Percentiles rank a stretch among this genome's conserved stretches.
These are phyloP conservation scores for Metschnikowia koreensis DNA, from an alignment of 805 yeast species.

Conservation along the genomic window DNA sequence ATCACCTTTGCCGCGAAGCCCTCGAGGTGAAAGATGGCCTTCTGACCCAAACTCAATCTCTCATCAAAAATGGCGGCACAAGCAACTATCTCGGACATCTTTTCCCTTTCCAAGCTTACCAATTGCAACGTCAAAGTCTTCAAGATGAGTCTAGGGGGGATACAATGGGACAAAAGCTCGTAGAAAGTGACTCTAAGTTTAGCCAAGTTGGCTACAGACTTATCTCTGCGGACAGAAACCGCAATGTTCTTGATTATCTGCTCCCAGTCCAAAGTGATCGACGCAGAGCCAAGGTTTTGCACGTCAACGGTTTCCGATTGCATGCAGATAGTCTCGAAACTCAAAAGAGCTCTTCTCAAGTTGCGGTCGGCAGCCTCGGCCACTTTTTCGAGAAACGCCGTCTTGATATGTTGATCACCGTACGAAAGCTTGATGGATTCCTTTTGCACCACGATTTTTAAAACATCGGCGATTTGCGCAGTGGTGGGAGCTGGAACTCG, in stretches of 20 bases:
- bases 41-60: conserved; percentile 78
- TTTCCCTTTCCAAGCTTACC: conserved; percentile 27
- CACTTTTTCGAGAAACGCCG: conserved; percentile 46
- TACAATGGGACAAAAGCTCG: conserved; percentile 88
- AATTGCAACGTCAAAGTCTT: conserved; percentile 53
- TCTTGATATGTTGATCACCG: conserved; percentile 33
- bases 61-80: conserved; percentile 76
- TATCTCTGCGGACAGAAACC: conserved; percentile 52
- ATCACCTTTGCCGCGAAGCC: conserved; percentile 88
- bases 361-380: conserved; percentile 64
- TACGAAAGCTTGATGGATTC: conserved; percentile 51
- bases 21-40: conserved; percentile 91
- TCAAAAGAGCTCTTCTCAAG: conserved; percentile 70
- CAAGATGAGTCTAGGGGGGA: conserved; percentile 80
- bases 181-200: conserved; percentile 68
- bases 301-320: conserved; percentile 52
- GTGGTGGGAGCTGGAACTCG: conserved; percentile 79
- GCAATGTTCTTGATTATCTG: conserved; percentile 70
- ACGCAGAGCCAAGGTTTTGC: conserved; percentile 34
- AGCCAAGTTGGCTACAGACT: conserved; percentile 60
- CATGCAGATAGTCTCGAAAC: conserved; percentile 79
- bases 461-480: conserved; percentile 55
- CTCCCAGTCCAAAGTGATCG: conserved; percentile 84
- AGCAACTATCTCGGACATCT: conserved; percentile 50
- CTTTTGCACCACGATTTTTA: conserved; percentile 52